Base-by-base conservation (phyloP, 108 stramenopile species). In the Cyclostephanos tholiformis region DNA sequence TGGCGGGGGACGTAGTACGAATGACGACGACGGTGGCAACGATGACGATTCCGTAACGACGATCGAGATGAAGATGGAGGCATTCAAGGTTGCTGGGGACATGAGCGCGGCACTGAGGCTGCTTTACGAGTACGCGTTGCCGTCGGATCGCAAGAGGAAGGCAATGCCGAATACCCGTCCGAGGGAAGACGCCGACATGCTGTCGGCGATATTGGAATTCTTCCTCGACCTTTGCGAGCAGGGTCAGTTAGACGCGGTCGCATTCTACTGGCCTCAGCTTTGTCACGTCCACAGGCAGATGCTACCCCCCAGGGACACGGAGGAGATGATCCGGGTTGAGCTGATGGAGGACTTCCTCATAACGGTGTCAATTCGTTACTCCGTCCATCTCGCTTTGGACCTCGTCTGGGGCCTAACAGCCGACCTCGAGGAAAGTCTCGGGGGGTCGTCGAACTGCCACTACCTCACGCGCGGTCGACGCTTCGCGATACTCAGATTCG, bases 11-110 rank as follows among this genome's bases (percentile, higher is more conserved):
- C 38, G 17, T 65, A 63, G 25, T 48, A 75, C 44, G 71, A 72
- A 57, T 30, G 36, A 53, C 27, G 49, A 22, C 69, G 71, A 19
- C 36, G 36, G 6, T 6, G 36, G 6, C 36, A 36, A 36, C n/a
- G n/a, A n/a, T n/a, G 36, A 36, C 6, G 4, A 36, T 36, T 83
- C 85, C 20, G 67, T 80, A 48, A 79, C 76, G 59, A 78, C 81
- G 62, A 86, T 83, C 9, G 71, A 74, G 22, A 64, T 94, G 57
- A 95, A 95, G 59, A 90, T 89, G 66, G 88, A 95, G 71, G 91
- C 94, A 13, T 91, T 95, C 58, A 88, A 87, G 36, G 88, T 95
- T n/a, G 88, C 91, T 49, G 94, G 94, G 7, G 94, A 95, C 66
- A 92, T 95, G 94, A 87, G 89, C 26, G 86, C 88, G 5, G 91